Percentiles rank a stretch among this genome's conserved stretches.
Conservation (phyloP, 2,329 filamentous ascomycete species). For the Penicillium sp. region DNA sequence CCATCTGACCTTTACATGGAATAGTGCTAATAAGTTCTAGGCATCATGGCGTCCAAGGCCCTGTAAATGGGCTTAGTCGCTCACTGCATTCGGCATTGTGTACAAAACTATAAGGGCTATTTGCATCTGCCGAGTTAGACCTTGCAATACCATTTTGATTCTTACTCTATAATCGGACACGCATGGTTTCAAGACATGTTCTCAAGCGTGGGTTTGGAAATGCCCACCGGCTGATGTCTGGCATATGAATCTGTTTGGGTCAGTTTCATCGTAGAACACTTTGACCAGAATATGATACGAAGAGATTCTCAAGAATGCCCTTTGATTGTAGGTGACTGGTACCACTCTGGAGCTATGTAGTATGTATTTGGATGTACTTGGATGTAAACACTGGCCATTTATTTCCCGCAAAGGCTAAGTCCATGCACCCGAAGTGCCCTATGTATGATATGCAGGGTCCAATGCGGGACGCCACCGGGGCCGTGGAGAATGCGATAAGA, state of each 20-base stretch:
- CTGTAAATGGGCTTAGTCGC: slow-evolving; percentile 37
- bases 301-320: not conserved
- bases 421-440: not conserved
- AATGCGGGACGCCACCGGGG: slow-evolving; percentile 11
- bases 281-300: not conserved
- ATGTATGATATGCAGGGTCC: slow-evolving; percentile 15
- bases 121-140: slow-evolving; percentile 37
- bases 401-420: not conserved
- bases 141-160: slow-evolving; percentile 37
- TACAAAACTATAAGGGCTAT: slow-evolving; percentile 41
- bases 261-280: slow-evolving; percentile 2
- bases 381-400: not conserved
- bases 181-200: not conserved
- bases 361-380: not conserved
- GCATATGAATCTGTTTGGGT: not conserved
- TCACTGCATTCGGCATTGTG: slow-evolving; percentile 36
- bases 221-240: not conserved
- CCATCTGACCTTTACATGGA: not conserved
- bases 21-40: slow-evolving; percentile 24
- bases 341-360: not conserved
- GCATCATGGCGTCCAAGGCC: slow-evolving; percentile 41
- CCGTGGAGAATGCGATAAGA: slow-evolving; percentile 16
- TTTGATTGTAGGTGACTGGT: not conserved
- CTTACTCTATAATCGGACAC: not conserved
- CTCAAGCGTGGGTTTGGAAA: not conserved